phyloP scores from a whole-genome alignment of 208 protist genomes.

The Trypanosoma platydactyli region DNA sequence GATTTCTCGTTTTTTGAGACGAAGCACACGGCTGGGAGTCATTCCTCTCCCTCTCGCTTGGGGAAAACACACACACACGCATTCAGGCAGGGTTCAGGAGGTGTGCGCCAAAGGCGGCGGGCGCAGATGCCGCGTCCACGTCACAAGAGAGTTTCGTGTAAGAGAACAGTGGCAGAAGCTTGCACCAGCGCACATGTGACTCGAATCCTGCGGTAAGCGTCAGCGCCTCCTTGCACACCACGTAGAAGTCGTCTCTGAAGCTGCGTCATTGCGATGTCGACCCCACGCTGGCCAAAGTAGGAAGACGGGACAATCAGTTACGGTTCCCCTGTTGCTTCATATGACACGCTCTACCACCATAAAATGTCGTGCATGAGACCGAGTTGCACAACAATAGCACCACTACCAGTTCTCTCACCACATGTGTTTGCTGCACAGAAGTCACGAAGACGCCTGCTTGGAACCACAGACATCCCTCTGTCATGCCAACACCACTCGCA shows the following conservation, averaged over 20 bases:
- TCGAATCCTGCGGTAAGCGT: constrained; percentile 16
- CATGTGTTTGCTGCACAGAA: constrained; percentile 12
- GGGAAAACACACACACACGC: no score
- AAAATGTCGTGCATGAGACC: constrained; percentile 34
- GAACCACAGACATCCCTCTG: constrained; percentile 20
- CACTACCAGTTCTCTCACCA: no score
- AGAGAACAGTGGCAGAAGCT: constrained; percentile 30
- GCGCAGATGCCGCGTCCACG: no score
- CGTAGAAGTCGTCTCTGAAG: constrained; percentile 35
- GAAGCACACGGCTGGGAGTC: no score
- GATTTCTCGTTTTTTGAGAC: constrained; percentile 1
- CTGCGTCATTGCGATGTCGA: constrained; percentile 39
- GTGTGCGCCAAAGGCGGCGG: no score
- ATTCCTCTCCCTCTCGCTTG: no score
- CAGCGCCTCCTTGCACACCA: constrained; percentile 30
- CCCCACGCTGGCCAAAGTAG: constrained; percentile 35
- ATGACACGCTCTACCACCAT: constrained; percentile 32
- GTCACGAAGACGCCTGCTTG: constrained; percentile 22
- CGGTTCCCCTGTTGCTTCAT: constrained; percentile 16
- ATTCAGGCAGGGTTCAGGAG: no score
- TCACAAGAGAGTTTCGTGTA: constrained; percentile 41
- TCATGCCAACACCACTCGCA: constrained; percentile 21
- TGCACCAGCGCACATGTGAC: constrained; percentile 30
- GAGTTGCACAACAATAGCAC: not conserved
- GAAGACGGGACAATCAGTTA: constrained; percentile 34